Base-by-base conservation (phyloP, 108 stramenopile species). In the Cyclotella cryptica region DNA sequence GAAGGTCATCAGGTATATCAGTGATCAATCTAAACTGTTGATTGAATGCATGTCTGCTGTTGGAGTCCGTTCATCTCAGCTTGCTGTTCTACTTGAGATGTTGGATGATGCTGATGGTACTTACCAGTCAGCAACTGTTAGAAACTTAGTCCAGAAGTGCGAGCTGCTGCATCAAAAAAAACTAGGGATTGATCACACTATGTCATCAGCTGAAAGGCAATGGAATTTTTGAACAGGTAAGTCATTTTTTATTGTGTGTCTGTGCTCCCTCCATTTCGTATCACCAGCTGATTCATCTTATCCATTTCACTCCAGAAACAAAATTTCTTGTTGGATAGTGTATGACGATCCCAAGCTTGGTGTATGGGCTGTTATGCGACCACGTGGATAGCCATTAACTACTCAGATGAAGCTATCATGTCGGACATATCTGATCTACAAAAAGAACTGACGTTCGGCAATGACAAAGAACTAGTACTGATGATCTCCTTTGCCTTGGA, bases 201-300 rank as follows among this genome's bases (percentile, higher is more conserved):
- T 63, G 61, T 39, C 40, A 18, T 63, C 35, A 17, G 41, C 61
- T 39, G 41, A 42, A 63, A 40, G 61, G 29, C 61, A 11, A 63
- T 63, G 9, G 18, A 35, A 18, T 63, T 19, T 12, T 63, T 42
- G 21, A 40, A 35, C 28, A n/a, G 35, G 61, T 42, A 26, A 63
- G 35, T 35, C 35, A 2, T 35, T 35, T 35, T 2, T 35, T 35
- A 35, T 35, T 35, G 24, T 57, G 24, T 57, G 8, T 26, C 19
- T 26, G n/a, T 57, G 21, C 24, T 57, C 24, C 24, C 12, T 24
- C 24, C 24, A 12, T 26, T 22, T 57, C 22, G 11, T 22, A 57
- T 22, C 24, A 12, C 3, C 15, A 49, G 15, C n/a, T 49, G 15
- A n/a, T n/a, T n/a, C 3, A 9, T n/a, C 52, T 26, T 26, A 42